Percentiles rank a stretch among this genome's conserved stretches.
Conservation (phyloP, 768 basidiomycete genomes). For the Stropharia rugosoannulata region DNA sequence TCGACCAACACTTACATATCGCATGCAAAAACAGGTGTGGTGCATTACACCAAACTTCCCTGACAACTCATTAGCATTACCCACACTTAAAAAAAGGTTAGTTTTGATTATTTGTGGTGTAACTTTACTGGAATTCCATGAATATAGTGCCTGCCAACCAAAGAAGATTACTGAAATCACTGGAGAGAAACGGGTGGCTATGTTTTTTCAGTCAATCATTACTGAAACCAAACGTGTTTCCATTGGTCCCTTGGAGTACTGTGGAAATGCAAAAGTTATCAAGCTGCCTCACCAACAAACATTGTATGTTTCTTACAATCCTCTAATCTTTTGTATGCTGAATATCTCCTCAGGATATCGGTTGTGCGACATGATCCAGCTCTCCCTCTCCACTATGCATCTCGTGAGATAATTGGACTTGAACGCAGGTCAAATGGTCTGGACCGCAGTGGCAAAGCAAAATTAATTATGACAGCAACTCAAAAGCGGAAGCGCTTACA, state of each 20-base stretch:
- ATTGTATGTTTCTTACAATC: background rate
- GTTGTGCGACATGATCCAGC: background rate
- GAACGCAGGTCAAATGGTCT: background rate
- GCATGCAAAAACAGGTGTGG: conserved; percentile 1
- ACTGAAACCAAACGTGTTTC: background rate
- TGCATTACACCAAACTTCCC: background rate
- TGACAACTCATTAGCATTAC: background rate
- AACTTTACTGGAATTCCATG: background rate
- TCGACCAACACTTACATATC: background rate
- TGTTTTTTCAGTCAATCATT: conserved; percentile 1
- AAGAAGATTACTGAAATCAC: background rate
- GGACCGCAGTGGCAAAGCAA: background rate
- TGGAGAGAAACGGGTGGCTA: background rate
- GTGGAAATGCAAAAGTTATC: conserved; percentile 8
- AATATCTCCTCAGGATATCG: background rate
- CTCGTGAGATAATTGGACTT: background rate
- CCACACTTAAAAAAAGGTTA: background rate
- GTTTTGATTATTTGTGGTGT: background rate
- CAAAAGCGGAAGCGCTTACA: background rate
- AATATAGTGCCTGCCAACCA: background rate
- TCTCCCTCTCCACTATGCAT: background rate
- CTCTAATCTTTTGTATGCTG: background rate
- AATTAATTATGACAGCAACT: background rate
- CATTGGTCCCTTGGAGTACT: conserved; percentile 12
- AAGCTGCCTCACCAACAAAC: background rate